These are phyloP conservation scores for Rhizophagus sp. DNA, from an alignment of 192 early-diverging fungal genomes.

Conservation along the genomic window DNA sequence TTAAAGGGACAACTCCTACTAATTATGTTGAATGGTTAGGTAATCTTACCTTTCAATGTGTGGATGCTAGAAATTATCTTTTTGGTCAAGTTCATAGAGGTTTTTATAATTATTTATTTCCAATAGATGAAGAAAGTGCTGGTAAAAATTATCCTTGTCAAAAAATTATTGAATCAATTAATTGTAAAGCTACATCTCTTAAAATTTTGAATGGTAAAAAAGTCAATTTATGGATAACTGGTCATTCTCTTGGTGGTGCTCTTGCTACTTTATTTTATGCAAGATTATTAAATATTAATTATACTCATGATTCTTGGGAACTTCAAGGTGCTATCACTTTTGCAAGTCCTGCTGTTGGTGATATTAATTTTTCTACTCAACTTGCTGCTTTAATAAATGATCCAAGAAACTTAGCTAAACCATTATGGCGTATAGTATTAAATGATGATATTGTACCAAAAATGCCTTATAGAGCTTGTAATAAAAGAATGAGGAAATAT, in stretches of 20 bases:
- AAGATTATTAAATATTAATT: conserved; percentile 5
- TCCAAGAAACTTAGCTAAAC: conserved; percentile 14
- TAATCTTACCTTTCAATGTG: conserved; percentile 38
- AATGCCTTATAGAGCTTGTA: conserved; percentile 38
- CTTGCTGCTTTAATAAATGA: conserved; percentile 1
- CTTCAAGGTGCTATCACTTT: too few species aligned
- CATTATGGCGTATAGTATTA: conserved; percentile 48
- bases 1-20: conserved; percentile 45
- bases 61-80: conserved; percentile 36
- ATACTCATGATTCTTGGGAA: too few species aligned
- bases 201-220: neutral
- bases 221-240: conserved; percentile 44
- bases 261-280: conserved; percentile 38
- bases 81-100: conserved; percentile 42
- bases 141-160: neutral
- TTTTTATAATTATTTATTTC: conserved; percentile 41
- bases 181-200: neutral
- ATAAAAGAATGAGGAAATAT: too few species aligned
- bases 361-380: too few species aligned
- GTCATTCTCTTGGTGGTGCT: conserved; percentile 43
- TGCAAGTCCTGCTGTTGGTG: too few species aligned
- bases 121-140: too few species aligned
- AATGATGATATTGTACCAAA: conserved; percentile 46
- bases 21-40: conserved; percentile 42
- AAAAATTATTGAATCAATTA: neutral